Conservation (phyloP, 331 rosid species). For the Malus hybrid region DNA sequence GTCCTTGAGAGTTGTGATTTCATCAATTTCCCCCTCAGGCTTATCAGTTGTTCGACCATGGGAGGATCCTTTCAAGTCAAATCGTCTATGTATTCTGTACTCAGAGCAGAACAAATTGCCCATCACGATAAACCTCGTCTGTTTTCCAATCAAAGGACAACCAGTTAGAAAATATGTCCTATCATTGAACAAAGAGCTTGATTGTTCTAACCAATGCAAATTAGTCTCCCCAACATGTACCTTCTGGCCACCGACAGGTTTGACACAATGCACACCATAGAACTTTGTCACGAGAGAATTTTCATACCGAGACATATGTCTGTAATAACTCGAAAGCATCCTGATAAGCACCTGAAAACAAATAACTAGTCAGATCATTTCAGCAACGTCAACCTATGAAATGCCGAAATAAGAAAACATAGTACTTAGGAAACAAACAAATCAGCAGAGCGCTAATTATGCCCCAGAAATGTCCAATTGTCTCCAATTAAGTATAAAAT, state of each 20-base stretch:
- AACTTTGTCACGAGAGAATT: constrained; percentile 92
- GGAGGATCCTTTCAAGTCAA: constrained; percentile 95
- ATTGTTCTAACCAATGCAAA: neutral
- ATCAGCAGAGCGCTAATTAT: neutral
- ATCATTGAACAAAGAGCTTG: neutral
- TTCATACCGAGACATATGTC: constrained; percentile 67
- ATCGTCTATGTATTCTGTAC: constrained; percentile 87
- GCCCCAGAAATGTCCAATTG: neutral
- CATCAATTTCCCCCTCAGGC: constrained; percentile 89
- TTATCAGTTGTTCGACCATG: constrained; percentile 87
- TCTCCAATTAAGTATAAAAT: neutral
- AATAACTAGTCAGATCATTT: constrained; percentile 7
- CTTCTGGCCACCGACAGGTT: constrained; percentile 95
- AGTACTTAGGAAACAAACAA: neutral
- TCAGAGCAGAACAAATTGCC: constrained; percentile 99
- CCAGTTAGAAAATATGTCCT: neutral
- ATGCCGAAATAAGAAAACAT: neutral
- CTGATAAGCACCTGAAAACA: constrained; percentile 74
- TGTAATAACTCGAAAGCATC: constrained; percentile 86
- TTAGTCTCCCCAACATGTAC: constrained; percentile 28
- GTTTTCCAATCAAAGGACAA: constrained; percentile 13
- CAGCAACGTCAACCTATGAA: neutral
- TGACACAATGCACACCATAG: constrained; percentile 95
- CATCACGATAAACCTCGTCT: constrained; percentile 94
- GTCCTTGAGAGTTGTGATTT: constrained; percentile 95